Base-by-base conservation (phyloP, 352 stramenopile genomes). In the Globisporangium middletonii region DNA sequence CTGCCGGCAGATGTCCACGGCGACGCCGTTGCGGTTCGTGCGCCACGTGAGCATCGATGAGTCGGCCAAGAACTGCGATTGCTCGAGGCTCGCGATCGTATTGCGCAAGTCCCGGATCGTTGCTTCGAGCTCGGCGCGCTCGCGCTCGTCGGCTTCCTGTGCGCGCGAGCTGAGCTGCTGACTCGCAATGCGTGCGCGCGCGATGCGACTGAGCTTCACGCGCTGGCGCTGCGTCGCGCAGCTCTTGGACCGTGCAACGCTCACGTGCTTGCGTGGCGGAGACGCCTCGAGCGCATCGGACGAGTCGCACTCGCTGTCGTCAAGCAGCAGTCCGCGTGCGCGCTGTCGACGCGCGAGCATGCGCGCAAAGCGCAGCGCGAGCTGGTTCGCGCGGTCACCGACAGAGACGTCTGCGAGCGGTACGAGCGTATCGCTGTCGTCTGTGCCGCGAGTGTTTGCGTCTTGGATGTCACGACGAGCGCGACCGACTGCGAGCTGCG, bases 331-430 rank as follows among this genome's bases (percentile, higher is more conserved):
- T 3, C 54, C 42, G 35, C 55, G 55, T 18, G 47, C 18, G 33
- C 50, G 68, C 18, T 70, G 68, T 8, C 68, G 72, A 4, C 77
- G 45, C 26, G 69, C 56, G 28, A 83, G 60, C 50, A 67, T 60
- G 42, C 59, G 66, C 7, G 75, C 75, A 19, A 86, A 86, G 48
- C 75, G 68, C 41, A 59, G 44, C 0, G 71, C 53, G 12, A 86
- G 53, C 9, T 71, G 45, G 12, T 18, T 51, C 8, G 43, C 45
- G 19, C 19, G 50, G n/a, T 55, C 50, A 9, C 9, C 33, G 13
- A 18, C 4, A 5, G 46, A 16, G 15, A n/a, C 26, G 12, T 15
- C 2, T 12, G 46, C 26, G 26, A 28, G 26, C 46, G 46, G 3
- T 18, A n/a, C 18, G 18, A 48, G 23, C 45, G 45, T 2, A 27